These are phyloP conservation scores for Leishmania major DNA, from an alignment of 208 protist genomes.

Conservation along the genomic window DNA sequence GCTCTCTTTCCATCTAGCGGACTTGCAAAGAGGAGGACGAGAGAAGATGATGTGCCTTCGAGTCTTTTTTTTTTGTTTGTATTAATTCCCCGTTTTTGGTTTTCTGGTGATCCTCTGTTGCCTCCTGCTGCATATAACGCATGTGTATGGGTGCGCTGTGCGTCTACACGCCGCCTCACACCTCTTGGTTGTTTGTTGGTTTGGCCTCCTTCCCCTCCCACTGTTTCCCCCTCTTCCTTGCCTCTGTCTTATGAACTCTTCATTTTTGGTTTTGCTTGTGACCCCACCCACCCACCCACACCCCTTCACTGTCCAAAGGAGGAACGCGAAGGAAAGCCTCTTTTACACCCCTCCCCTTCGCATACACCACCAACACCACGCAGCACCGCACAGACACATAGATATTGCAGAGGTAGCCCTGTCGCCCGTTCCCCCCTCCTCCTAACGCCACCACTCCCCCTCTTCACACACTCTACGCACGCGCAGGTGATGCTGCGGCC, in stretches of 20 bases:
- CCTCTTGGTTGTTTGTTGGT: neutral
- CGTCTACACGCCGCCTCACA: neutral
- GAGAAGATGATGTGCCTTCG: neutral
- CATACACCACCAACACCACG: neutral
- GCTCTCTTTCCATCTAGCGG: neutral
- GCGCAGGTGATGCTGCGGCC: neutral
- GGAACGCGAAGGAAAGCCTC: neutral
- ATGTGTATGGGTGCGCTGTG: neutral
- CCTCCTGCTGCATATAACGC: neutral
- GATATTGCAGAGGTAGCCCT: neutral
- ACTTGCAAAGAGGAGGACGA: neutral
- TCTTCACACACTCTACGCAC: neutral
- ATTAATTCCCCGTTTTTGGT: neutral
- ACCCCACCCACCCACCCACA: no score
- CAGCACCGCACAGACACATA: slow-evolving; percentile 1
- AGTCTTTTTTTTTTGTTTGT: neutral
- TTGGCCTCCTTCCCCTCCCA: neutral
- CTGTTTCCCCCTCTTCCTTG: neutral
- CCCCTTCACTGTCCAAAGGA: neutral
- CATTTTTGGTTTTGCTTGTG: neutral
- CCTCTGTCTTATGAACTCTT: neutral
- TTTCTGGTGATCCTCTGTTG: neutral
- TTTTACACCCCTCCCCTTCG: neutral
- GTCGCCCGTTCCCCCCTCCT: neutral
- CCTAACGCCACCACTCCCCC: neutral